These are phyloP conservation scores for Cyclanthera cordifolia DNA, from an alignment of 306 rosid genomes.

Conservation along the genomic window DNA sequence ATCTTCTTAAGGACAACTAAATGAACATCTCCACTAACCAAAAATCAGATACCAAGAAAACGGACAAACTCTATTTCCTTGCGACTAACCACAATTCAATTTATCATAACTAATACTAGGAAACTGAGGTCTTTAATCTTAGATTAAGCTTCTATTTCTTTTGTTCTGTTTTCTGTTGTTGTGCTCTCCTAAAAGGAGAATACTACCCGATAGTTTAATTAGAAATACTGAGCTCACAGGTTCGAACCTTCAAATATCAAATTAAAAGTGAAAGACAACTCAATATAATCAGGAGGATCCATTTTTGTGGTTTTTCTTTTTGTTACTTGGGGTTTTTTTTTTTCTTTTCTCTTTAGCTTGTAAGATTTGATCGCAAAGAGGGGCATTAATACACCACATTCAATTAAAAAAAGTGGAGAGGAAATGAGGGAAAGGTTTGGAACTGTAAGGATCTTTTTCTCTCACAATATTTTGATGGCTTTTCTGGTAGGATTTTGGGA, in stretches of 20 bases:
- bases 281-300: constrained; percentile 4
- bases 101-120: not conserved
- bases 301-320: not conserved
- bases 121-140: not conserved
- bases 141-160: not conserved
- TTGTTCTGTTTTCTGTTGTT: not conserved
- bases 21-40: not conserved
- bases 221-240: too few species aligned
- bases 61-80: not conserved
- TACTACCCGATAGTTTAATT: too few species aligned
- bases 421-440: constrained; percentile 2
- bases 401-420: not conserved
- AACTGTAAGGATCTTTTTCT: constrained; percentile 9
- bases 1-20: too few species aligned
- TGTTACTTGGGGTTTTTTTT: not conserved
- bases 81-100: not conserved
- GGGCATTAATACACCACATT: constrained; percentile 3
- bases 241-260: too few species aligned
- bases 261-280: constrained; percentile 7
- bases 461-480: not conserved
- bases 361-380: constrained; percentile 6
- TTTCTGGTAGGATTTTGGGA: constrained; percentile 12
- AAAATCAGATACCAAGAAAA: not conserved
- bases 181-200: not conserved
- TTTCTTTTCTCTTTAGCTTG: not conserved